Evolutionary conservation across 2,329 filamentous ascomycete genomes (phyloP).

Genomic region (Epichloe hybrida): DNA sequence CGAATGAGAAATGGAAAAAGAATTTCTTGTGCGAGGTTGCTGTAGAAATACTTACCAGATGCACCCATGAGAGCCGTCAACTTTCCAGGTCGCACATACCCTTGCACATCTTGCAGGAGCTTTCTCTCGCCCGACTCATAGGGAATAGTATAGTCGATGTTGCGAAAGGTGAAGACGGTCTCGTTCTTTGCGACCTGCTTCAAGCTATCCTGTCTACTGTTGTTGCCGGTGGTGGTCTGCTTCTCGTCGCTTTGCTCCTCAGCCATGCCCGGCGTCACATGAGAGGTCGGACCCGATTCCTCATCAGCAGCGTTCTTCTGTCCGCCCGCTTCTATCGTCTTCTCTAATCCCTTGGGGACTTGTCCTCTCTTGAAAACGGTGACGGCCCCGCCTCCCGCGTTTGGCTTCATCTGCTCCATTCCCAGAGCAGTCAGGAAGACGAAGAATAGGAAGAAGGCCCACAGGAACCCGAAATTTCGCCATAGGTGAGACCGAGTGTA

Average conservation of each 20-base stretch:
- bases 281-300: constrained; percentile 19
- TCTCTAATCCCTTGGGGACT: constrained; percentile 42
- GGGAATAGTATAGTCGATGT: constrained; percentile 36
- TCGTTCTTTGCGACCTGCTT: constrained; percentile 48
- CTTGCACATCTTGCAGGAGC: constrained; percentile 63
- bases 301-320: constrained; percentile 38
- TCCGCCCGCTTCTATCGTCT: constrained; percentile 40
- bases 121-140: constrained; percentile 51
- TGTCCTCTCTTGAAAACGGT: constrained; percentile 51
- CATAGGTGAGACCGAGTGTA: constrained; percentile 48
- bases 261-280: constrained; percentile 51
- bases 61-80: constrained; percentile 65
- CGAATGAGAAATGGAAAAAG: too few species aligned
- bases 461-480: constrained; percentile 67
- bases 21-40: too few species aligned
- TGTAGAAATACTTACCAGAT: constrained; percentile 21
- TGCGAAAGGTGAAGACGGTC: constrained; percentile 38
- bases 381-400: constrained; percentile 43
- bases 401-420: constrained; percentile 51
- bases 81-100: constrained; percentile 74
- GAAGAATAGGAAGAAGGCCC: constrained; percentile 64
- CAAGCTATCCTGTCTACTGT: constrained; percentile 15
- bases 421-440: constrained; percentile 57
- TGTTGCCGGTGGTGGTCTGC: constrained; percentile 17
- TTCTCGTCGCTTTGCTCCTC: constrained; percentile 5